Evolutionary conservation across 441 rosid genomes (phyloP), one percentile per base, ranked within the genome.

Genomic region (Bruguiera hainesii): DNA sequence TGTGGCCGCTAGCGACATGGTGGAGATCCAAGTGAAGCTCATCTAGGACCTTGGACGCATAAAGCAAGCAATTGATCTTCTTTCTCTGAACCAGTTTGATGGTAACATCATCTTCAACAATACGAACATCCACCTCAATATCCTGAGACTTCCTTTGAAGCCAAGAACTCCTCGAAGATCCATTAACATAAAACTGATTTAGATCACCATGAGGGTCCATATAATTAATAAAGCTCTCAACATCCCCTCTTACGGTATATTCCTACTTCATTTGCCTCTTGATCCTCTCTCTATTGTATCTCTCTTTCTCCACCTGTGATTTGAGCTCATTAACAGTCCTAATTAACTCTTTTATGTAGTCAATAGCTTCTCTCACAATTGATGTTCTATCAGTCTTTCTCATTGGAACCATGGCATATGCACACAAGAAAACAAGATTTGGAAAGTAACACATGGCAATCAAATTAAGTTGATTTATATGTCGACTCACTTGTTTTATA

Each of bases 61-160:
- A 74, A 65, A 91, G 74, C 89, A 94, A 78, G 78, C 98, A 86
- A 20, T 91, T 86, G 56, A 86, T 83, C 79, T 85, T 89, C 89
- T 88, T 94, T 39, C 87, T 76, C 72, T 87, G 96, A 16, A 89
- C 85, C 21, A 94, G 82, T 80, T 91, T 91, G 79, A 94, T 85
- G 48, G 93, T 91, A 37, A 90, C 98, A 80, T 95, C 96, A 28
- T 89, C 99, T 33, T 90, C 97, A 39, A 90, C 69, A n/a, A 92
- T 79, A 60, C 95, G 85, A 55, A 95, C 97, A 76, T 92, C 98
- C 1, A 90, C 91, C 77, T 91, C 95, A 0, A 88, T 82, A 48
- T 83, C 89, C 80, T 85, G 89, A 1, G 97, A 86, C 75, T 90
- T 91, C 77, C 93, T 86, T 72, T 91, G 90, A 19, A 90, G 85